Base-by-base conservation (phyloP, 257 asterid genomes). In the Galeopsis tetrahit region DNA sequence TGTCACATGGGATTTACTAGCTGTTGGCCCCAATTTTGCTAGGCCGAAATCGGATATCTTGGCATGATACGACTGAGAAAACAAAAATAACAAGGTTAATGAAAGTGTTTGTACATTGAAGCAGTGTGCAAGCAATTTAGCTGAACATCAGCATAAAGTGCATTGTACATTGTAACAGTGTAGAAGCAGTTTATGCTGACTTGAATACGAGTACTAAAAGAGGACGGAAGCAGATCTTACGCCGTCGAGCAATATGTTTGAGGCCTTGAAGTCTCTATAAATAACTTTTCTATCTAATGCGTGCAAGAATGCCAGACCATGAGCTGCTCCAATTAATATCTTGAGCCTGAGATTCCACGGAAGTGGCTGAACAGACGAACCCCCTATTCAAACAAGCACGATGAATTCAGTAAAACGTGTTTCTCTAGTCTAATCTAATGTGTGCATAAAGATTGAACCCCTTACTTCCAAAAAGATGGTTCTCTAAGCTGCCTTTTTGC, bases 401-500 rank as follows among this genome's bases (percentile, higher is more conserved):
- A 7, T 2, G 36, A 62, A 58, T 6, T 73, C 66, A 61, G 0
- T 42, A 31, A 10, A 9, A n/a, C 7, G 68, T 6, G 33, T 35
- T 1, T 68, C 17, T n/a, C 28, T 21, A 21, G 28, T 21, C 28
- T 21, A 21, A 21, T 21, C 51, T n/a, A 35, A 66, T 56, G 55
- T 39, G 65, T 51, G 17, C 44, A 75, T 32, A 7, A 2, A 2
- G 13, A 13, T 9, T 6, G 46, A 14, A 40, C 21, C 11, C 8
- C 96, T 84, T 82, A 93, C 98, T 93, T 80, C 97, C 96, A 70
- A 93, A 92, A 1, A 93, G 95, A 78, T 93, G 98, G 80, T 93
- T 90, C 89, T 93, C 98, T 68, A 93, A 79, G 97, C 97, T 92
- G 59, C 98, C 98, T 71, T 92, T 92, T n/a, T 84, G 90, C 96